Evolutionary conservation across 1,139 yeast genomes (phyloP), one percentile per base, ranked within the genome.

Genomic region (Kodamaea arcana): DNA sequence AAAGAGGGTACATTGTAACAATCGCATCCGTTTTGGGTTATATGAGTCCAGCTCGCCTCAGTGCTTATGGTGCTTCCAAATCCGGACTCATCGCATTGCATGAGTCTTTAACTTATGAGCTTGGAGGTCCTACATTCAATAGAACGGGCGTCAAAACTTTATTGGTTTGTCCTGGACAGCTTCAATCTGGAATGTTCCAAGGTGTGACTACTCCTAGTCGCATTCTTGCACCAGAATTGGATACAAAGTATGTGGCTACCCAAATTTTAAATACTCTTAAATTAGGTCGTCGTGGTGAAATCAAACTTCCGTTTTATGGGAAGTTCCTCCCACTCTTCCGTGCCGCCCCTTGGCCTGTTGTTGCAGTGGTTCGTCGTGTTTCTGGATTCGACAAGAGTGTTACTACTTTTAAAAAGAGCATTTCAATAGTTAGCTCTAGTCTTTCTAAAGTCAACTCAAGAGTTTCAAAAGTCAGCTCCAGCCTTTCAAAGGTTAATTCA

Each of bases 61-160:
- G 84, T 45, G 85, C 85, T 0, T 90, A 90, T 50, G 95, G 96
- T 0, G 95, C 97, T 0, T 76, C 94, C 7, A 90, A 90, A 56
- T 82, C 95, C 0, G 97, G 95, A 0, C 58, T 86, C 21, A 73
- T 90, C 34, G 88, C 94, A 0, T 61, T 88, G 30, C 97, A 90
- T 53, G 95, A 86, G 51, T 80, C 92, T 1, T 62, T 90, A 27
- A 78, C 87, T 0, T 77, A 78, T 45, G 94, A 85, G 52, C 54
- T 86, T 25, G 80, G 80, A 0, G 65, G 74, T 0, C 80, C 80
- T 0, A 59, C 72, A 4, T 44, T 68, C 26, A 62, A 59, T 35
- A 55, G 60, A 0, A 58, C 61, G 5, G 85, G 86, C 2, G 73
- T 88, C 15, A 80, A 80, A 46, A 83, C 95, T 0, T 60, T 90